Evolutionary conservation across 805 yeast species (phyloP), one percentile per base, ranked within the genome.

Genomic region (Candida patagonica): DNA sequence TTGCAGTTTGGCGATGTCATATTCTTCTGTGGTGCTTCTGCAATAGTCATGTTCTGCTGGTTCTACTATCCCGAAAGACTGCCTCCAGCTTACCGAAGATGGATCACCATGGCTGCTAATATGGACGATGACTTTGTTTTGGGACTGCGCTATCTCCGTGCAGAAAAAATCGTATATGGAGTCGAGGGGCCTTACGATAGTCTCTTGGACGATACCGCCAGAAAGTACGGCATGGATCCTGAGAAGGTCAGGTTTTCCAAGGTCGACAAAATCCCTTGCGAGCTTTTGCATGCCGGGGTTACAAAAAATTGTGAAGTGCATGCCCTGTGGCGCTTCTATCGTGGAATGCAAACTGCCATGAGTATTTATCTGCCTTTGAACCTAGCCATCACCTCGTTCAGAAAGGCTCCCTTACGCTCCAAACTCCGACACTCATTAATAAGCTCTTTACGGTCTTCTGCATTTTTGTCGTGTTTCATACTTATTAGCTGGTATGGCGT

Each of bases 51-150:
- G 60, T 56, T 51, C 37, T 42, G 53, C 19, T 57, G 61, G 61
- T 57, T 57, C 38, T 53, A 45, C 39, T 42, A 55, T 38, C 73
- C 72, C 2, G 56, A 59, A 7, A 45, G 52, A 21, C 55, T 70
- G 27, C 70, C 72, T n/a, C 65, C 63, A 5, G 61, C 70, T 5
- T 70, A 70, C 47, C 52, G 60, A 21, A 55, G 56, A 37, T 70
- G 75, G 75, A 70, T 70, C 47, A 67, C 75, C 3, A 60, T 61
- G 31, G 72, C 71, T 15, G 73, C 74, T 6, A 59, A 63, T 40
- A 66, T 69, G 68, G 74, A 70, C 44, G 52, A 52, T 20, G 70
- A 61, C 27, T 44, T 70, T 9, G 52, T 65, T 2, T 49, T 50
- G 12, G 56, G 57, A 3, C 56, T 70, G 27, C 52, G 58, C 24